Percentiles rank a stretch among this genome's conserved stretches.
Evolutionary conservation across 1,284 basidiomycete species (phyloP).

Genomic region (Fomitopsis palustris): DNA sequence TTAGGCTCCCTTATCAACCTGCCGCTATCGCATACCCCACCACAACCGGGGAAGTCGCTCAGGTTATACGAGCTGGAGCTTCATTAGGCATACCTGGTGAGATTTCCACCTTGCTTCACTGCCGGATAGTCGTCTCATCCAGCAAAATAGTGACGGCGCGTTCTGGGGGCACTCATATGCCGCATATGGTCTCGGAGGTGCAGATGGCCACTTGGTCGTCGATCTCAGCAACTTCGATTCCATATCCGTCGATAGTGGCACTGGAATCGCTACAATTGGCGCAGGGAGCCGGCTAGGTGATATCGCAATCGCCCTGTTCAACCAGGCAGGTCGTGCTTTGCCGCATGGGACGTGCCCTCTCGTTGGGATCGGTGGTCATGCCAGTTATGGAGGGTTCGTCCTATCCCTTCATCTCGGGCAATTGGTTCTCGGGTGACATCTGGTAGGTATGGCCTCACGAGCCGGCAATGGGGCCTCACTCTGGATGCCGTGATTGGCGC

Average conservation of each 20-base stretch:
- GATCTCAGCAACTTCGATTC: not conserved
- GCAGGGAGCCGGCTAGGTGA: not conserved
- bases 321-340: not conserved
- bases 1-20: not conserved
- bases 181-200: not conserved
- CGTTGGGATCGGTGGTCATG: not conserved
- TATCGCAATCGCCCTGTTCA: not conserved
- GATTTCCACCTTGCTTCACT: not conserved
- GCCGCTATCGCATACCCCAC: not conserved
- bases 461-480: not conserved
- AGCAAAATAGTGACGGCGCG: not conserved
- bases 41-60: not conserved
- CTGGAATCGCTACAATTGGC: not conserved
- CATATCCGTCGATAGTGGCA: not conserved
- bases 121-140: not conserved
- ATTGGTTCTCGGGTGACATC: no score
- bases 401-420: no score
- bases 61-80: not conserved
- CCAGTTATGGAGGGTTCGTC: not conserved
- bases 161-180: not conserved
- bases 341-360: not conserved
- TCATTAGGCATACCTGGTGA: not conserved
- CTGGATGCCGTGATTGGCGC: not conserved
- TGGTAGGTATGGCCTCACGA: not conserved
- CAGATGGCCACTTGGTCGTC: not conserved